phyloP scores from a whole-genome alignment of 495 filamentous ascomycete species.

The Aspergillus heteromorphus region DNA sequence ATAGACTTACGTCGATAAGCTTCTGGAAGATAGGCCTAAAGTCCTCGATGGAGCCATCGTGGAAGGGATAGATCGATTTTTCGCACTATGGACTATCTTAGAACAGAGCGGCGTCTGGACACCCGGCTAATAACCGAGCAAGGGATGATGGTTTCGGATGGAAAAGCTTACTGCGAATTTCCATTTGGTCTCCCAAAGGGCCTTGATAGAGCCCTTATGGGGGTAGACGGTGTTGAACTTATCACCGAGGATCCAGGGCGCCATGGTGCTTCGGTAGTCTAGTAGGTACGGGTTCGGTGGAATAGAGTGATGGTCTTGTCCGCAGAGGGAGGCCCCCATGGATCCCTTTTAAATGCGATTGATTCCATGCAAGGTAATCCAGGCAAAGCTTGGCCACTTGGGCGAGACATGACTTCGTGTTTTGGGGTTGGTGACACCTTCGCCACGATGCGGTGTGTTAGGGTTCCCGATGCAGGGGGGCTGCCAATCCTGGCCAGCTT shows the following conservation, averaged over 20 bases:
- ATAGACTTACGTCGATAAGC: conserved; percentile 48
- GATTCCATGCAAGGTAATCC: neutral
- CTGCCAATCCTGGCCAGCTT: neutral
- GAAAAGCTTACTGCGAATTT: conserved; percentile 54
- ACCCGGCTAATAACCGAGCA: neutral
- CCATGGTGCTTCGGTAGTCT: neutral
- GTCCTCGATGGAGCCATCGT: conserved; percentile 64
- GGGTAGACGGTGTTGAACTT: conserved; percentile 34
- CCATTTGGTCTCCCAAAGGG: conserved; percentile 80
- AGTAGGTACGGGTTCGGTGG: neutral
- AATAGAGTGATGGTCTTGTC: neutral
- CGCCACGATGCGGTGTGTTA: neutral
- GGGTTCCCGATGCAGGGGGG: neutral
- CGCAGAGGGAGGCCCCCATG: neutral
- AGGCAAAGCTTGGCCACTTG: neutral
- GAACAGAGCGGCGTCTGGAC: neutral
- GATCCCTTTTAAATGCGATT: neutral
- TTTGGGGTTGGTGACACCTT: neutral
- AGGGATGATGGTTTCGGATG: neutral
- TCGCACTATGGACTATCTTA: conserved; percentile 40
- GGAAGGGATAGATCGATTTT: conserved; percentile 72
- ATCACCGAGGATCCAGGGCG: conserved; percentile 34
- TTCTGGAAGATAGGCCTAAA: conserved; percentile 67
- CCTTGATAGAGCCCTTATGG: conserved; percentile 68
- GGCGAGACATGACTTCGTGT: neutral